Evolutionary conservation across 106 monocot genomes (phyloP).

Genomic region (Allium cepa): DNA sequence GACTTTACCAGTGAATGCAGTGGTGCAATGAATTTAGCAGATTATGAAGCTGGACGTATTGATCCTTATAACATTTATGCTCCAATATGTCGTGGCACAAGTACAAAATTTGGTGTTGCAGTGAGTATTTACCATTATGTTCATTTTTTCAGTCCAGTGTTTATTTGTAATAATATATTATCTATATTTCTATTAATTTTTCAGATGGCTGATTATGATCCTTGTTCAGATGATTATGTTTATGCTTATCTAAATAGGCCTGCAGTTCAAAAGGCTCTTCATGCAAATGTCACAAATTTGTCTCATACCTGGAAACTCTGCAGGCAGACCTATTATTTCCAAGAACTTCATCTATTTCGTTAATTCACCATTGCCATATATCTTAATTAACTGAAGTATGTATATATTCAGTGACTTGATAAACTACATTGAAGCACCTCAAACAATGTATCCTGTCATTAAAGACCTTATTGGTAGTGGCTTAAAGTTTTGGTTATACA

Average conservation of each 20-base stretch:
- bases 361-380: too few species aligned
- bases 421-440: too few species aligned
- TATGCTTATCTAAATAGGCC: not conserved
- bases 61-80: constrained; percentile 55
- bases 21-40: not conserved
- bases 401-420: too few species aligned
- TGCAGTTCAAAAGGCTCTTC: constrained; percentile 6
- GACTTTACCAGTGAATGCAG: not conserved
- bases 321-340: not conserved
- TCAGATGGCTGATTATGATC: constrained; percentile 10
- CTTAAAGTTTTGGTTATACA: too few species aligned
- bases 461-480: too few species aligned
- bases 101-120: not conserved
- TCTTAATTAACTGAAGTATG: too few species aligned
- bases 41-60: constrained; percentile 1
- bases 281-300: constrained; percentile 3
- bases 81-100: constrained; percentile 21
- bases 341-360: too few species aligned
- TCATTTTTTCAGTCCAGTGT: too few species aligned
- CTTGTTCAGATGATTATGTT: constrained; percentile 5
- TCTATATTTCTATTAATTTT: not conserved
- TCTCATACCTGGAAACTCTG: not conserved
- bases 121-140: not conserved
- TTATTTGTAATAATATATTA: not conserved
- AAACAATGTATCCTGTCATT: too few species aligned